Percentiles rank a stretch among this genome's conserved stretches.
Evolutionary conservation across 2,329 filamentous ascomycete genomes (phyloP).

Genomic region (Seiridium cupressi): DNA sequence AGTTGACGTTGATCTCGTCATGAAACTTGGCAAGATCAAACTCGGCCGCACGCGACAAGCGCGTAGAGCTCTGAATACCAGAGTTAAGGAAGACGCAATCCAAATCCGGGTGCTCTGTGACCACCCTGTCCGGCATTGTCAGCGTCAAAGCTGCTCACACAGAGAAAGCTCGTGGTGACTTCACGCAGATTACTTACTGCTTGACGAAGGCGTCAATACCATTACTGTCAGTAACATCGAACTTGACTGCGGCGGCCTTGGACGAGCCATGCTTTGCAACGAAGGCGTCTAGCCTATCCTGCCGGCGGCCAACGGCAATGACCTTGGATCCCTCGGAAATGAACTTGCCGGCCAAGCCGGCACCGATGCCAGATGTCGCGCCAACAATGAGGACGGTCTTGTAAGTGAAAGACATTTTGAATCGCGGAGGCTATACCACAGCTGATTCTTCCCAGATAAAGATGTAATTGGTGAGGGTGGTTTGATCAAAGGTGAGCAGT

Average conservation of each 20-base stretch:
- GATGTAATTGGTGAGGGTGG: not conserved
- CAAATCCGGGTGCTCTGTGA: conserved; percentile 33
- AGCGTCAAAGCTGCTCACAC: not conserved
- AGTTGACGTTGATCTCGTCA: conserved; percentile 39
- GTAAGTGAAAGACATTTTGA: conserved; percentile 23
- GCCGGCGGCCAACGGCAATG: conserved; percentile 53
- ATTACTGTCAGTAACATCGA: not conserved
- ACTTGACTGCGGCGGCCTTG: not conserved
- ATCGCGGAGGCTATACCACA: not conserved
- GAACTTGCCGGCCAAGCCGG: conserved; percentile 26
- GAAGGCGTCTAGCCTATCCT: conserved; percentile 39
- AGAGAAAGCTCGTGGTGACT: not conserved
- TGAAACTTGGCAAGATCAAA: conserved; percentile 33
- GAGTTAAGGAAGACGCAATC: conserved; percentile 48
- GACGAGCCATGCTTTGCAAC: conserved; percentile 8
- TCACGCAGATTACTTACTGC: conserved; percentile 23
- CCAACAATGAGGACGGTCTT: conserved; percentile 27
- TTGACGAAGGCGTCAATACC: conserved; percentile 25
- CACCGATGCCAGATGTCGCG: conserved; percentile 26
- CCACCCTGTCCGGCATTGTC: conserved; percentile 20
- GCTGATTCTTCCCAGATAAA: not conserved
- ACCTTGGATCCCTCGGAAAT: conserved; percentile 48
- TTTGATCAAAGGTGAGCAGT: not conserved
- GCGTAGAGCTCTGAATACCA: conserved; percentile 40
- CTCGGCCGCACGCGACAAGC: conserved; percentile 33